A percentile compares a stretch with the other conserved stretches of the same genome.
Evolutionary conservation across 2,329 filamentous ascomycete genomes (phyloP).

Genomic region (Fusarium pseudoanthophilum): DNA sequence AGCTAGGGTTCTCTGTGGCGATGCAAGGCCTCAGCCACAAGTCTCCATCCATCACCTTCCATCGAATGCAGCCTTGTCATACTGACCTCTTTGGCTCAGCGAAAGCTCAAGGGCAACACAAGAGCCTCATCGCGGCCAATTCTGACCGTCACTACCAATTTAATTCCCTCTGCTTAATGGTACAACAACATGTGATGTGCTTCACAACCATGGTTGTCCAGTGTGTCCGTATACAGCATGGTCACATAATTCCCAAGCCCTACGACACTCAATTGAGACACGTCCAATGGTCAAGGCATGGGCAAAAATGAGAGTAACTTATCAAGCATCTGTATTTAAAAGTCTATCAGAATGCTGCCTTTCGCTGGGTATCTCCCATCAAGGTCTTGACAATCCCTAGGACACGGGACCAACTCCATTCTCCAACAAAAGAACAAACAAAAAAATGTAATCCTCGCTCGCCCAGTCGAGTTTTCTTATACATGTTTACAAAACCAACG

Average conservation of each 20-base stretch:
- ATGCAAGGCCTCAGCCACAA: background rate
- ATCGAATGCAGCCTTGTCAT: background rate
- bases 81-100: background rate
- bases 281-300: background rate
- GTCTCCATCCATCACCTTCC: background rate
- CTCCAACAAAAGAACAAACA: slow-evolving; percentile 14
- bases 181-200: background rate
- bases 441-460: background rate
- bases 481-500: slow-evolving; percentile 8
- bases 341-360: slow-evolving; percentile 1
- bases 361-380: background rate
- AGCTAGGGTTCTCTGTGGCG: background rate
- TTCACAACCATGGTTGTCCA: background rate
- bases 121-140: background rate
- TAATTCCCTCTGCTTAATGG: background rate
- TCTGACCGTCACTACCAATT: background rate
- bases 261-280: background rate
- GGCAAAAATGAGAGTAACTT: background rate
- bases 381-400: background rate
- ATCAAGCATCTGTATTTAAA: background rate
- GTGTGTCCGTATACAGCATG: background rate
- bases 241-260: background rate
- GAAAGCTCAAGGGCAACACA: background rate
- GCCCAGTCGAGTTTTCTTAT: slow-evolving; percentile 6
- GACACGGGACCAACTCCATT: slow-evolving; percentile 13